These are phyloP conservation scores for Tinospora cordifolia DNA, from an alignment of 164 flowering plant genomes.

Conservation along the genomic window DNA sequence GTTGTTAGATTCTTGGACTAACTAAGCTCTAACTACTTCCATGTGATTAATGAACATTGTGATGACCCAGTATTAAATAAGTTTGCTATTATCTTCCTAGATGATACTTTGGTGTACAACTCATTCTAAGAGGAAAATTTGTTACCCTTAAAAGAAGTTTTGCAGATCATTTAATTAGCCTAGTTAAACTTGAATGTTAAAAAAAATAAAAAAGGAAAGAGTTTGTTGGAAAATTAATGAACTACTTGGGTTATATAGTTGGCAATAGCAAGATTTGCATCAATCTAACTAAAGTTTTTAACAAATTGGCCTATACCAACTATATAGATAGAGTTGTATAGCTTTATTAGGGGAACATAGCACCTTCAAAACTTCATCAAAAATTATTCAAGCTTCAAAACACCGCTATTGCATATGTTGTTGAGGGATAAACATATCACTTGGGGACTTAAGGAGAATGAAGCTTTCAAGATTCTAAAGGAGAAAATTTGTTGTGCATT, in stretches of 20 bases:
- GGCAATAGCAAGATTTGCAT: neutral
- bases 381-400: neutral
- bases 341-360: neutral
- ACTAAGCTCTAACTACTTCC: too few species aligned
- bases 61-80: too few species aligned
- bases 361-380: neutral
- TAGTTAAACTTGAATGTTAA: neutral
- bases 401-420: neutral
- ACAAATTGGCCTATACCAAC: conserved; percentile 1
- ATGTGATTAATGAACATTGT: too few species aligned
- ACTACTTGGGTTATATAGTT: neutral
- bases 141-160: neutral
- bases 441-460: neutral
- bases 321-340: neutral
- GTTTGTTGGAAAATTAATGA: neutral
- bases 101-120: neutral
- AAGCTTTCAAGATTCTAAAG: neutral
- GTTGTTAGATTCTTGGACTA: too few species aligned
- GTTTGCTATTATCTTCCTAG: too few species aligned
- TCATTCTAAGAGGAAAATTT: neutral
- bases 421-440: neutral
- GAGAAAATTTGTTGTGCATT: neutral
- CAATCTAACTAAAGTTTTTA: neutral
- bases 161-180: neutral
- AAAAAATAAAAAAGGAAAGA: too few species aligned